Conservation (phyloP, 2,329 filamentous ascomycete genomes). For the Arthrobotrys conoides region DNA sequence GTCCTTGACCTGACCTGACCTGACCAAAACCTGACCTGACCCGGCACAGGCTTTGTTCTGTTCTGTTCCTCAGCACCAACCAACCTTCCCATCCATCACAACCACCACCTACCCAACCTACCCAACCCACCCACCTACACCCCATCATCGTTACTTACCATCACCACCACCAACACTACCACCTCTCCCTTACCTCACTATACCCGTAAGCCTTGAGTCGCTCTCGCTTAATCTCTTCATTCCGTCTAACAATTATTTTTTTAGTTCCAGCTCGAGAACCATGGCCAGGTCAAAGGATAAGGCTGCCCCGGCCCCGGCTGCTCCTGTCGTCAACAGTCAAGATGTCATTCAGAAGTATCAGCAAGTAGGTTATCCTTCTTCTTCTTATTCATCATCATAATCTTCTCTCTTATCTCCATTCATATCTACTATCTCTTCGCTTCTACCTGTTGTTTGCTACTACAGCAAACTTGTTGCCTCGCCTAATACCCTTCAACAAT, state of each 20-base stretch:
- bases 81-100: neutral
- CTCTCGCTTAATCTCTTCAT: neutral
- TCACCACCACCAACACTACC: neutral
- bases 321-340: conserved; percentile 20
- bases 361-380: conserved; percentile 37
- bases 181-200: neutral
- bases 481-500: neutral
- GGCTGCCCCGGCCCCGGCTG: conserved; percentile 41
- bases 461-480: neutral
- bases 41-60: neutral
- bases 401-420: neutral
- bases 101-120: too few species aligned
- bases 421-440: neutral
- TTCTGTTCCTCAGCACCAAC: neutral
- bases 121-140: too few species aligned
- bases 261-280: neutral
- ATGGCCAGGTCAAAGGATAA: conserved; percentile 57
- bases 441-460: too few species aligned
- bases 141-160: too few species aligned
- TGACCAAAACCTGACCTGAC: neutral
- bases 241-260: neutral
- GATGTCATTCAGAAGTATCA: conserved; percentile 48
- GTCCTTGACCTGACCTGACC: neutral
- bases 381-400: neutral
- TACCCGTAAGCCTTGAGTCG: neutral